phyloP scores from a whole-genome alignment of 345 rosid genomes.

The Schrenkiella parvula region DNA sequence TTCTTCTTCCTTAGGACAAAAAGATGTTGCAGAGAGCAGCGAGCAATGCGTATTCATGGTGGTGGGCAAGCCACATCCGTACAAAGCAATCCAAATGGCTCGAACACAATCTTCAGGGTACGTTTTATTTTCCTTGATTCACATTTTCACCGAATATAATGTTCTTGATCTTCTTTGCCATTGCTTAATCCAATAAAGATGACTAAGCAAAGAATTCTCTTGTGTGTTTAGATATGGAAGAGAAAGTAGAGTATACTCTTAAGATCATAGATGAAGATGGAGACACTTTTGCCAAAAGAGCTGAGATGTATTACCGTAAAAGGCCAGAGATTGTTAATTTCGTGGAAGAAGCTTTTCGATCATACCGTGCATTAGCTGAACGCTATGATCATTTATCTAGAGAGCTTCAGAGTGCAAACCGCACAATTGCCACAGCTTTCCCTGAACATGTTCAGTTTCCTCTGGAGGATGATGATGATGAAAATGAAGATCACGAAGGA shows the following conservation, averaged over 20 bases:
- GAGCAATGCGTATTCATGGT: slow-evolving; percentile 81
- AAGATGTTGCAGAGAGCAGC: slow-evolving; percentile 76
- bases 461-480: slow-evolving; percentile 50
- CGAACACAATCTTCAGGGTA: slow-evolving; percentile 72
- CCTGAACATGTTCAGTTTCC: slow-evolving; percentile 64
- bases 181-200: not conserved
- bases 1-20: not conserved
- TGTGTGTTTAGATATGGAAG: slow-evolving; percentile 66
- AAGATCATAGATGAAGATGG: slow-evolving; percentile 66
- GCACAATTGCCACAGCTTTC: slow-evolving; percentile 65
- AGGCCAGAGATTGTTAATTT: slow-evolving; percentile 66
- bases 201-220: not conserved
- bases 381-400: slow-evolving; percentile 59
- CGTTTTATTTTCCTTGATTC: not conserved
- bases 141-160: not conserved
- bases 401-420: slow-evolving; percentile 79
- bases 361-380: slow-evolving; percentile 76
- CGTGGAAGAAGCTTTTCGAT: slow-evolving; percentile 62
- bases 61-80: slow-evolving; percentile 92
- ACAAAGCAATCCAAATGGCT: slow-evolving; percentile 92
- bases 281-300: slow-evolving; percentile 67
- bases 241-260: slow-evolving; percentile 49
- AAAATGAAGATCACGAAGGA: slow-evolving; percentile 4
- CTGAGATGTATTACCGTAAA: slow-evolving; percentile 70
- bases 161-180: not conserved